Evolutionary conservation across 1,284 basidiomycete species (phyloP).

Genomic region (Microbotryomycetes sp.): DNA sequence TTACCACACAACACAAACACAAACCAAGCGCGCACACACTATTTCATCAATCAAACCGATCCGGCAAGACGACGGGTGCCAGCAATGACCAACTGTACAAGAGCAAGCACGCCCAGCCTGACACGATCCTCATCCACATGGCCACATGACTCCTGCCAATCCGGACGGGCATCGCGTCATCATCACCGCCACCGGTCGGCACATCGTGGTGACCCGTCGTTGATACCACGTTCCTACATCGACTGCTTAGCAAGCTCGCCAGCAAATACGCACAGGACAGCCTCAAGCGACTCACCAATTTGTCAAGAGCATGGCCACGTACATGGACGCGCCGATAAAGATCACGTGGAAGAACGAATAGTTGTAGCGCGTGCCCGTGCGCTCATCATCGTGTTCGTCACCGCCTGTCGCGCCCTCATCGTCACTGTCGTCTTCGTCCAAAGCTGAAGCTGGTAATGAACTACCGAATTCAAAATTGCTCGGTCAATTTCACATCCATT

Average conservation of each 20-base stretch:
- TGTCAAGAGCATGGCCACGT: constrained; percentile 95
- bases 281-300: constrained; percentile 61
- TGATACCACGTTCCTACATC: constrained; percentile 61
- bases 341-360: constrained; percentile 99
- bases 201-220: constrained; percentile 21
- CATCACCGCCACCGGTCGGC: neutral
- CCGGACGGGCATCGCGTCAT: constrained; percentile 58
- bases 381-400: constrained; percentile 84
- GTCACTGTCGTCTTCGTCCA: constrained; percentile 59
- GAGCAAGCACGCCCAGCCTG: constrained; percentile 85
- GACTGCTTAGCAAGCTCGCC: constrained; percentile 3
- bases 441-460: constrained; percentile 75
- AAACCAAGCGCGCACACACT: neutral
- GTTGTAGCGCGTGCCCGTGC: constrained; percentile 93
- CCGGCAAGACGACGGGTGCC: constrained; percentile 82
- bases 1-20: neutral
- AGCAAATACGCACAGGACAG: neutral
- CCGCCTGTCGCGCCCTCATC: constrained; percentile 51
- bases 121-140: constrained; percentile 99
- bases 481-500: too few species aligned
- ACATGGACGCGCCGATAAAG: constrained; percentile 93
- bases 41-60: constrained; percentile 38
- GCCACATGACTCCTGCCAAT: constrained; percentile 92
- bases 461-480: too few species aligned
- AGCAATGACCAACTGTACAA: constrained; percentile 80